Evolutionary conservation across 148 eudicot genomes (phyloP).

Genomic region (Diospyros kaki): DNA sequence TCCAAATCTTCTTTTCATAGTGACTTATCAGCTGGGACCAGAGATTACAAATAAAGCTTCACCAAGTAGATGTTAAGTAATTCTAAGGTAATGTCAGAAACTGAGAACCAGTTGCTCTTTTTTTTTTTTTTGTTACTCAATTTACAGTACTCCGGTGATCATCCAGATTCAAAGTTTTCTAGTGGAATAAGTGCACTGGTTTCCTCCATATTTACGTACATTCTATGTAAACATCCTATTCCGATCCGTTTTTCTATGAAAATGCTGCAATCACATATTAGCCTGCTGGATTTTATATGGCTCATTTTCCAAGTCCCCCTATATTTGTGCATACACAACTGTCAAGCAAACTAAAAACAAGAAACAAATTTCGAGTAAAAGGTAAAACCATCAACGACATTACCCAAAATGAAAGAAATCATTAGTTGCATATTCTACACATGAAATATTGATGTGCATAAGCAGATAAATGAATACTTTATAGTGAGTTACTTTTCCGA

Average conservation of each 20-base stretch:
- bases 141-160: background rate
- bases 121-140: background rate
- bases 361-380: too few relatives aligned
- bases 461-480: too few relatives aligned
- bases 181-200: background rate
- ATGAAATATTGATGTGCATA: too few relatives aligned
- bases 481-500: too few relatives aligned
- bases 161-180: background rate
- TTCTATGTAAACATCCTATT: background rate
- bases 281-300: too few relatives aligned
- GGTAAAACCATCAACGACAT: too few relatives aligned
- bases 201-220: background rate
- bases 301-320: background rate
- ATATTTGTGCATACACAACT: background rate
- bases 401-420: too few relatives aligned
- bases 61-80: background rate
- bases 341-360: too few relatives aligned
- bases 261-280: background rate
- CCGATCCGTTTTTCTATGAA: too few relatives aligned
- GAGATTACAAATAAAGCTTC: background rate
- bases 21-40: background rate
- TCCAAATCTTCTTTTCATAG: background rate
- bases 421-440: too few relatives aligned
- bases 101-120: background rate
- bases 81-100: background rate